Evolutionary conservation across 2,329 filamentous ascomycete genomes (phyloP).

Genomic region (Colletotrichum sp.): DNA sequence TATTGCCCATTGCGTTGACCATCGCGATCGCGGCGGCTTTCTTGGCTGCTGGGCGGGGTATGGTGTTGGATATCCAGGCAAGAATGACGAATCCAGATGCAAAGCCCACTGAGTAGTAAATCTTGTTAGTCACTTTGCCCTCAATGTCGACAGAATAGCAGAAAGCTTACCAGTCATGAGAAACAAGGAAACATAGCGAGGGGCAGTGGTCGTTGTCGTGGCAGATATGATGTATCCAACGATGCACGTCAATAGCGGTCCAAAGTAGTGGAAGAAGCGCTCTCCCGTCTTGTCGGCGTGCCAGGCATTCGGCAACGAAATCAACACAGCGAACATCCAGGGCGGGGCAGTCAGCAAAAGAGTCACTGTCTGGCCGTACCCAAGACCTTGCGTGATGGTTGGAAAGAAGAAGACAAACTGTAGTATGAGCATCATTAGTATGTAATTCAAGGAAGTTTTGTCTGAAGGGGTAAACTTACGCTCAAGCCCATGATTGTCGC

Average conservation of each 20-base stretch:
- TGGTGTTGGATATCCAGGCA: background rate
- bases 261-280: background rate
- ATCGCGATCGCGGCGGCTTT: background rate
- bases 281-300: background rate
- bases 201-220: background rate
- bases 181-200: background rate
- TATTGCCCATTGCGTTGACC: background rate
- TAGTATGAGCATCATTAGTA: no score
- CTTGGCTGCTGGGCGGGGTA: background rate
- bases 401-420: background rate
- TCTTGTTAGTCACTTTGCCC: background rate
- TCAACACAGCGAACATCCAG: background rate
- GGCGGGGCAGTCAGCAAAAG: background rate
- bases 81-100: background rate
- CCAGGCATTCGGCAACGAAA: background rate
- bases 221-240: background rate
- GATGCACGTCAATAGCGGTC: background rate
- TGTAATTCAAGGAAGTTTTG: no score
- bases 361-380: background rate
- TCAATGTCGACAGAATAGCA: no score
- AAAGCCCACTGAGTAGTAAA: background rate
- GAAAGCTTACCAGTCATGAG: no score
- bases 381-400: background rate
- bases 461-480: no score
- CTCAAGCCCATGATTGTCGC: background rate